Evolutionary conservation across 2,329 filamentous ascomycete species (phyloP).

Genomic region (Botrytis hyacinthi): DNA sequence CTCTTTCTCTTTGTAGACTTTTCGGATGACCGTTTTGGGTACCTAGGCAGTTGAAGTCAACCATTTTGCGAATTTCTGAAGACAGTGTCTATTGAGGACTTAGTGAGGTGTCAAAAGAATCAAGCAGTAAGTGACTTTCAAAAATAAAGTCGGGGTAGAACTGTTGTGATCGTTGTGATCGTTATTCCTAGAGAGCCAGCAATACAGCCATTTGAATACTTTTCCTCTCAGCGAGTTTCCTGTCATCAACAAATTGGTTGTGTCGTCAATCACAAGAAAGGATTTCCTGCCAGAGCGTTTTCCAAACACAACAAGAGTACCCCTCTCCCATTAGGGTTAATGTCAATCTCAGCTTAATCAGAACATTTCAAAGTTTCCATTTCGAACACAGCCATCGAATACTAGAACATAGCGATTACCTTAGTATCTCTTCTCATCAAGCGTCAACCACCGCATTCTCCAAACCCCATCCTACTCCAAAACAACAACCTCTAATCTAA

Average conservation of each 20-base stretch:
- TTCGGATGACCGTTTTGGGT: neutral
- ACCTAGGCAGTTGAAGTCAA: neutral
- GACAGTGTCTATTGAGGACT: neutral
- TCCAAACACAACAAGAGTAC: neutral
- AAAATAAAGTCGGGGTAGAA: neutral
- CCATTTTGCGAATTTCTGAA: neutral
- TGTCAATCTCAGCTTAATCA: neutral
- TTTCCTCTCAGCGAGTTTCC: neutral
- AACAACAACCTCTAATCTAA: neutral
- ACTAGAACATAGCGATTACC: neutral
- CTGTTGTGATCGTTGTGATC: neutral
- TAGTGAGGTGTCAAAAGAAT: neutral
- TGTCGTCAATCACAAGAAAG: neutral
- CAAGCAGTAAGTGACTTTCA: neutral
- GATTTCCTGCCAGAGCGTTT: neutral
- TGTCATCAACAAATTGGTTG: neutral
- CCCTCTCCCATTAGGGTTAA: neutral
- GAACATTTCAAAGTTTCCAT: neutral
- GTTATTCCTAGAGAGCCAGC: neutral
- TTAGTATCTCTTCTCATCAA: neutral
- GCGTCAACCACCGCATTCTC: neutral
- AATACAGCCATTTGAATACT: neutral
- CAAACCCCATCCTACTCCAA: neutral
- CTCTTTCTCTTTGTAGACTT: neutral
- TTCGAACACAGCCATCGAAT: neutral